Evolutionary conservation across 75 land plant genomes (phyloP), one percentile per base, ranked within the genome.

Genomic region (Cupressus sempervirens): DNA sequence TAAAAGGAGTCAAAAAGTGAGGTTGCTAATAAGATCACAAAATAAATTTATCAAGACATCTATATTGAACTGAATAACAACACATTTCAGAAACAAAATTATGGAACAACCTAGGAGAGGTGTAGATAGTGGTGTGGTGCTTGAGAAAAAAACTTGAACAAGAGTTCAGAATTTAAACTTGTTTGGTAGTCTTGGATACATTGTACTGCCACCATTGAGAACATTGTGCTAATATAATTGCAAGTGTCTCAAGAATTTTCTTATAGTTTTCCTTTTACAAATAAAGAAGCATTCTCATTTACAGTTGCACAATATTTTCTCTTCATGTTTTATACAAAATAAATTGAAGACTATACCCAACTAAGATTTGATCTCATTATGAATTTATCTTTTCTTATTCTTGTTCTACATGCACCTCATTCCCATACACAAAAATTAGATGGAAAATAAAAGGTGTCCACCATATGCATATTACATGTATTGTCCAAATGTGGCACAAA

Each of bases 141-240:
- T 5, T 43, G 81, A 79, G n/a, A 79, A 79, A 14, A 45, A n/a
- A 43, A 4, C n/a, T 38, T 79, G 29, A 36, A 23, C n/a, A 79
- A 41, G 81, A 1, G 81, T 79, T 79, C 32, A 79, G 46, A 43
- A 43, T 43, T 43, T 23, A 82, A 41, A 89, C 92, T 91, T 89
- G 91, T 88, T 91, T 32, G 92, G 92, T 81, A 91, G 85, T 45
- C 92, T 91, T 74, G 92, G 92, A 85, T 87, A 91, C 92, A 91
- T 91, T 65, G 91, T 89, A 75, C 88, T 91, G 56, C 92, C 92
- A 53, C 92, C 92, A 83, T 91, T 91, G 54, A 91, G 77, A 58
- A 91, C 92, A 79, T 89, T 89, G 80, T 91, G 92, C 65, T 91
- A 91, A 84, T 91, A 91, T 56, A 91, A 81, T 91, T 91, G 92